Evolutionary conservation across 768 basidiomycete species (phyloP), one percentile per base, ranked within the genome.

Genomic region (Podaxis mareebaensis): DNA sequence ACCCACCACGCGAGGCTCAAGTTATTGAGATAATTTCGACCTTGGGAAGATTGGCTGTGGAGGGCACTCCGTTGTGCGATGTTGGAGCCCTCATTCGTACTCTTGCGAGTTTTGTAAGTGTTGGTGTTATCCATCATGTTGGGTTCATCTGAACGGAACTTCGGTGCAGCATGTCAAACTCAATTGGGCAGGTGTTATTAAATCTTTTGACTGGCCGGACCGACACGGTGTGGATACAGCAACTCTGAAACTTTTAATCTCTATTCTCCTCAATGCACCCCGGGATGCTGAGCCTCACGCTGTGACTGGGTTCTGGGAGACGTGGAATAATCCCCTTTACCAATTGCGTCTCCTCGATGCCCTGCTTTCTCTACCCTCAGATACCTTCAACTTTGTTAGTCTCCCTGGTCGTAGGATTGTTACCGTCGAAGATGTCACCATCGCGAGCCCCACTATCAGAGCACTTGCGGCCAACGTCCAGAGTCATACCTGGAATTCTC

Each of bases 401-500:
- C 81, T 99, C 28, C 92, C 95, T 40, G 91, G 92, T 3, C 85
- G 83, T 39, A 80, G 90, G 66, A 89, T 95, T 65, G 92, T 96
- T 39, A 92, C 92, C 0, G 88, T 93, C 22, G 94, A 96, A 53
- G 95, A 96, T 65, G 91, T 95, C 44, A 83, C 91, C 1, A 80
- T 83, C 49, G 90, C 93, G 15, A 92, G 91, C 69, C 91, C 93
- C 30, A 93, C 92, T n/a, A 95, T 96, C 78, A 94, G 95, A 74
- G 86, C 91, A 0, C 81, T 96, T 39, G 95, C 95, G 0, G 89
- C 88, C 2, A 94, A 92, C 68, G 92, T 96, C 33, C 95, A 98
- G 73, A 89, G 89, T 2, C 89, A 93, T 67, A 91, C 93, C 0
- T 99, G 96, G 96, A 99, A 99, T 72, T 95, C 93, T 4, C 78